phyloP scores from a whole-genome alignment of 257 asterid species.

The Solanum paucissectum region DNA sequence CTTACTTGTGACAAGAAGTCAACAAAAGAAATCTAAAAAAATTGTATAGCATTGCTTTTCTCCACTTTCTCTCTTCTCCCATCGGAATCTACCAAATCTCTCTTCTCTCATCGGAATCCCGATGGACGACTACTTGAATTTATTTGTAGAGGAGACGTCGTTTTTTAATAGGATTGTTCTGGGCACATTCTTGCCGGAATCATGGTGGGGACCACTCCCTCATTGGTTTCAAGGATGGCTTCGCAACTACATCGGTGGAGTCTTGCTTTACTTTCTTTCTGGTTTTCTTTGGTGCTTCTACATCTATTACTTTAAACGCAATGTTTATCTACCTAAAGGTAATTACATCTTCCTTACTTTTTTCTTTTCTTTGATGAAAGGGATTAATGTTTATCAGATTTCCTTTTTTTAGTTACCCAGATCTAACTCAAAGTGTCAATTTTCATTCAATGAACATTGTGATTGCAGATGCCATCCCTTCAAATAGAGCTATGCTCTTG shows the following conservation, averaged over 20 bases:
- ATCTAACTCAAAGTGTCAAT: not conserved
- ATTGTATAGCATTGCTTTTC: not conserved
- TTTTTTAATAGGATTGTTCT: conserved; percentile 71
- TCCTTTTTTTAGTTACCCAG: not conserved
- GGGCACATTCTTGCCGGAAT: conserved; percentile 48
- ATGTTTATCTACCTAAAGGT: conserved; percentile 76
- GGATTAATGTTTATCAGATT: not conserved
- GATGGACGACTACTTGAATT: conserved; percentile 28
- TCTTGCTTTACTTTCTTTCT: conserved; percentile 48
- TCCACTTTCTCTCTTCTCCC: not conserved
- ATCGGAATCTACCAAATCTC: not conserved
- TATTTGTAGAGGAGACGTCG: conserved; percentile 67
- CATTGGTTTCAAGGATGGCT: conserved; percentile 75
- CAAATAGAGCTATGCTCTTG: conserved; percentile 75
- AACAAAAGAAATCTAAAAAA: not conserved
- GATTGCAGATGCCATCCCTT: conserved; percentile 73
- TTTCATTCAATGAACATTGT: not conserved
- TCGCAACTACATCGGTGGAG: conserved; percentile 75
- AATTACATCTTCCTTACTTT: not conserved
- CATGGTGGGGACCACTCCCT: conserved; percentile 50
- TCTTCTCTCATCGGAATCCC: not conserved
- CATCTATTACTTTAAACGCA: conserved; percentile 68
- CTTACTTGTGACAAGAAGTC: not conserved
- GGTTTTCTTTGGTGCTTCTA: conserved; percentile 74
- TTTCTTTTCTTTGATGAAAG: not conserved